These are phyloP conservation scores for Penstemon newberryi DNA, from an alignment of 257 asterid genomes.

Conservation along the genomic window DNA sequence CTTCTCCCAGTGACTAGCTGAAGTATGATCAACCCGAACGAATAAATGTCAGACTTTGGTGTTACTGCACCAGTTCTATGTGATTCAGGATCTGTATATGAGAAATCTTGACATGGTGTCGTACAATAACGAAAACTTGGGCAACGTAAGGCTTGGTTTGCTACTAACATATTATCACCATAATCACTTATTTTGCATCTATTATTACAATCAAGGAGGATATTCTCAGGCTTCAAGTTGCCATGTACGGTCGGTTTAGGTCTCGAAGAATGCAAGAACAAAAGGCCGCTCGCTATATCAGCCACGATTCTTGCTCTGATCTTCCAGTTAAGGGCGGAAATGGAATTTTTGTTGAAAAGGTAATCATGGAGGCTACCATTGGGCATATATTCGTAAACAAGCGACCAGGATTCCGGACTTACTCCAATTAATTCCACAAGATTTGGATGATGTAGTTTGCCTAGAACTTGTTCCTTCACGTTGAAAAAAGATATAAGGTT, in stretches of 20 bases:
- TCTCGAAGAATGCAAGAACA: slow-evolving; percentile 56
- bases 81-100: slow-evolving; percentile 74
- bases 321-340: slow-evolving; percentile 66
- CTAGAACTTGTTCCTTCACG: slow-evolving; percentile 58
- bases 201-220: slow-evolving; percentile 56
- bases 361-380: slow-evolving; percentile 66
- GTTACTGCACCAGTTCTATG: slow-evolving; percentile 53
- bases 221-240: slow-evolving; percentile 65
- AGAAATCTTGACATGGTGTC: slow-evolving; percentile 43
- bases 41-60: slow-evolving; percentile 65
- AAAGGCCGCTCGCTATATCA: slow-evolving; percentile 62
- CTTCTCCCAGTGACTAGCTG: slow-evolving; percentile 67
- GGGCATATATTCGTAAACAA: slow-evolving; percentile 71
- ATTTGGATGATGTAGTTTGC: slow-evolving; percentile 59
- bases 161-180: slow-evolving; percentile 51
- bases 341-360: slow-evolving; percentile 40
- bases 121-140: slow-evolving; percentile 60
- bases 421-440: slow-evolving; percentile 65
- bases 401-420: slow-evolving; percentile 65
- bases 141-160: slow-evolving; percentile 53
- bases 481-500: slow-evolving; percentile 3
- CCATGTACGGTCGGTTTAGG: slow-evolving; percentile 62
- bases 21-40: slow-evolving; percentile 73
- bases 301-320: slow-evolving; percentile 56
- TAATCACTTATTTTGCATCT: slow-evolving; percentile 67